These are phyloP conservation scores for Penicillium sp. DNA, from an alignment of 2,329 filamentous ascomycete species.

Conservation along the genomic window DNA sequence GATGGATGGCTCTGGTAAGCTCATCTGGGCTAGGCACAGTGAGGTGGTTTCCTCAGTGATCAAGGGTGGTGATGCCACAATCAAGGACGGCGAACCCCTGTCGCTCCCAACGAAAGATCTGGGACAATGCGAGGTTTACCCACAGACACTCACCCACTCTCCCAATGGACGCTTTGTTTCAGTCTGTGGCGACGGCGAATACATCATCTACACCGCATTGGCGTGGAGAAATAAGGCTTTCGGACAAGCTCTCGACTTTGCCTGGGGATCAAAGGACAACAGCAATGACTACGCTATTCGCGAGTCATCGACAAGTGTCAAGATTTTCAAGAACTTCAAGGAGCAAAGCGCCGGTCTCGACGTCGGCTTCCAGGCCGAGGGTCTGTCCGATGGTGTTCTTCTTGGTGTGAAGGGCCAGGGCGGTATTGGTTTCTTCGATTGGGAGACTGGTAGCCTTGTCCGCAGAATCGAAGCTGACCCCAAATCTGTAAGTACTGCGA, in stretches of 20 bases:
- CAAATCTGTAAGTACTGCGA: constrained; percentile 51
- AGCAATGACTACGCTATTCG: constrained; percentile 98
- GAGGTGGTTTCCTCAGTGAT: constrained; percentile 95
- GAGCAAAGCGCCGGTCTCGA: constrained; percentile 87
- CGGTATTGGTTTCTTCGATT: constrained; percentile 94
- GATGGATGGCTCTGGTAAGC: constrained; percentile 94
- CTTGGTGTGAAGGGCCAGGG: constrained; percentile 94
- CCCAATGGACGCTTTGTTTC: constrained; percentile 90
- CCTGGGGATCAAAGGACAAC: constrained; percentile 95
- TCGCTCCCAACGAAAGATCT: constrained; percentile 89
- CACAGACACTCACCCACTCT: constrained; percentile 91
- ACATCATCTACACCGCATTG: constrained; percentile 96
- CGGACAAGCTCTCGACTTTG: constrained; percentile 91
- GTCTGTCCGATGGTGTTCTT: constrained; percentile 82
- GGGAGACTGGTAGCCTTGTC: constrained; percentile 85
- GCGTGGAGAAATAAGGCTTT: constrained; percentile 98
- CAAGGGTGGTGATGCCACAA: constrained; percentile 78
- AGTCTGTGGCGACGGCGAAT: constrained; percentile 94
- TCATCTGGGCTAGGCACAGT: constrained; percentile 94
- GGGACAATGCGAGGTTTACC: constrained; percentile 94
- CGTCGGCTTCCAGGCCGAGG: constrained; percentile 93
- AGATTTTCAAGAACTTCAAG: constrained; percentile 97
- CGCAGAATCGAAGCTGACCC: constrained; percentile 84
- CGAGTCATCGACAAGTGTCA: constrained; percentile 90
- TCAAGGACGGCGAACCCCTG: constrained; percentile 89